phyloP scores from a whole-genome alignment of 345 rosid species.

The Mangifera indica region DNA sequence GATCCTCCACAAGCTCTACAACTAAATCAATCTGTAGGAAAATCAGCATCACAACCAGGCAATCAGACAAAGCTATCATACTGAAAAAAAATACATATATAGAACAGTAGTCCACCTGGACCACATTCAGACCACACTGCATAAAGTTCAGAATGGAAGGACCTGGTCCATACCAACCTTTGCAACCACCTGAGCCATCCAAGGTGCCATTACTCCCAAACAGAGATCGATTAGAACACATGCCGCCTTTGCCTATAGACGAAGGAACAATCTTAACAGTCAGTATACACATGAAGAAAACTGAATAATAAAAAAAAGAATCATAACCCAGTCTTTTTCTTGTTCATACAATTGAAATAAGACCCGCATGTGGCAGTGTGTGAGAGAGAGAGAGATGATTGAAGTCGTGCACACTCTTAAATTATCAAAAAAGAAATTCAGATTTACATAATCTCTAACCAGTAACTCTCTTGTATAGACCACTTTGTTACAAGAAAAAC shows the following conservation, averaged over 20 bases:
- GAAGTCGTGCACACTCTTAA: not conserved
- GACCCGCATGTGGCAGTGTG: no score
- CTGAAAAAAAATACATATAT: not conserved
- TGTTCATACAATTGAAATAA: no score
- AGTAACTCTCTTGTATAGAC: not conserved
- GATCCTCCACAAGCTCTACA: constrained; percentile 76
- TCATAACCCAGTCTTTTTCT: not conserved
- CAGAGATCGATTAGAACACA: constrained; percentile 77
- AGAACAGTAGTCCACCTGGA: constrained; percentile 5
- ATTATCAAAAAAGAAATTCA: not conserved
- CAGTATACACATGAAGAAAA: constrained; percentile 3
- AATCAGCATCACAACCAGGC: constrained; percentile 22
- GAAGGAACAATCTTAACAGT: constrained; percentile 16
- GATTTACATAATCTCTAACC: not conserved
- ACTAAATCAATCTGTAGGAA: constrained; percentile 62
- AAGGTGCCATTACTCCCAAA: constrained; percentile 70
- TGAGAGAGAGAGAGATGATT: not conserved
- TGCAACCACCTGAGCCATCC: constrained; percentile 68
- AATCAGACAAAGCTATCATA: constrained; percentile 4
- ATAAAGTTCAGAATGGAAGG: constrained; percentile 8
- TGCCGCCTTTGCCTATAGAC: constrained; percentile 77
- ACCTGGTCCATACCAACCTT: constrained; percentile 48
- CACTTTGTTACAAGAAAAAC: not conserved
- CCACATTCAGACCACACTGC: constrained; percentile 21
- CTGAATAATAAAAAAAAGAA: not conserved